Percentiles rank a stretch among this genome's conserved stretches.
These are phyloP conservation scores for Delitschia confertaspora DNA, from an alignment of 495 filamentous ascomycete genomes.

Conservation along the genomic window DNA sequence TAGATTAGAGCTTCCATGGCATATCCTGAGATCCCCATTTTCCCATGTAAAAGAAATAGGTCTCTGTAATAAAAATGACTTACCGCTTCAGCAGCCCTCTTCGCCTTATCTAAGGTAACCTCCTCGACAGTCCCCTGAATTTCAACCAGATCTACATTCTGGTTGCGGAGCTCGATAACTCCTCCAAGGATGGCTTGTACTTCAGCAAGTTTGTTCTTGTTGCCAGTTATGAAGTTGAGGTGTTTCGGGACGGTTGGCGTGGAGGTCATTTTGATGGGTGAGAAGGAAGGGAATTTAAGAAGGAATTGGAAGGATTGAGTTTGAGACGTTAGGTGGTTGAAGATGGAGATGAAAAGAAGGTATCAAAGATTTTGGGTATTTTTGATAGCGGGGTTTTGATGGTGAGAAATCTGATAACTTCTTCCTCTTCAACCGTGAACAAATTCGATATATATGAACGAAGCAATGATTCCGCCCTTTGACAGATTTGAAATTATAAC, in stretches of 20 bases:
- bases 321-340: conserved; percentile 3
- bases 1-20: conserved; percentile 1
- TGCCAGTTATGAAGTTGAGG: conserved; percentile 94
- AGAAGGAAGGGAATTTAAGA: conserved; percentile 6
- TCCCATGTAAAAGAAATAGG: no score
- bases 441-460: conserved; percentile 5
- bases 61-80: no score
- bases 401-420: neutral
- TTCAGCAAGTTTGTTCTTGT: conserved; percentile 84
- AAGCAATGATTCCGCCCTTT: conserved; percentile 5
- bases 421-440: neutral
- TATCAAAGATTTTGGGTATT: neutral
- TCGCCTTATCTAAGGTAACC: conserved; percentile 78
- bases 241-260: conserved; percentile 30
- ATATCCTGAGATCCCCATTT: neutral
- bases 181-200: conserved; percentile 69
- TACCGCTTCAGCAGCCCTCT: conserved; percentile 62
- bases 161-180: conserved; percentile 61
- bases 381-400: neutral
- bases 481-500: conserved; percentile 10
- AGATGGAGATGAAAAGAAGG: neutral
- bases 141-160: conserved; percentile 71
- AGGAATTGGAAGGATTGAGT: conserved; percentile 1
- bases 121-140: conserved; percentile 91
- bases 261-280: conserved; percentile 24